Conservation (phyloP, 371 early-diverging fungal species). For the Syncephalastrum monosporum region DNA sequence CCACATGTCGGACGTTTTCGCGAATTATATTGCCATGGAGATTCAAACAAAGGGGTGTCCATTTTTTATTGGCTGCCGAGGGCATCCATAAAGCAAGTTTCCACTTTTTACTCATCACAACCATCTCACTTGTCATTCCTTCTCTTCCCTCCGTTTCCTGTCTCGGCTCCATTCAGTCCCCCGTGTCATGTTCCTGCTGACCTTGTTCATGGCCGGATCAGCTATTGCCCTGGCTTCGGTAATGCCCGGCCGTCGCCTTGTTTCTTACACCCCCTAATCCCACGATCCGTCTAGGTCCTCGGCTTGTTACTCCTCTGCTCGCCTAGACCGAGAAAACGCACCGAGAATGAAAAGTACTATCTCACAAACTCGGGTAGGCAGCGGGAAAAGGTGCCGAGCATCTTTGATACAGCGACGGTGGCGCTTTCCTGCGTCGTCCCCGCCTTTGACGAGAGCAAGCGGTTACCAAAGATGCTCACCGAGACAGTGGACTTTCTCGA, state of each 20-base stretch:
- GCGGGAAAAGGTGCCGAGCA: conserved; percentile 29
- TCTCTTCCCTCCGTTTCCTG: no score
- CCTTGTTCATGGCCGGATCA: background rate
- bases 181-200: no score
- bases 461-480: conserved; percentile 82
- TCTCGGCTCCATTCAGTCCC: no score
- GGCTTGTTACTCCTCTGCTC: conserved; percentile 40
- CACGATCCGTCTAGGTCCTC: conserved; percentile 26
- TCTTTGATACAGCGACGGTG: conserved; percentile 53
- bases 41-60: no score
- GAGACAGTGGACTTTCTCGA: conserved; percentile 75
- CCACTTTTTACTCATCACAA: no score
- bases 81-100: no score
- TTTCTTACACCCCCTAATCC: background rate
- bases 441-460: conserved; percentile 87
- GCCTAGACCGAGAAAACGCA: conserved; percentile 54
- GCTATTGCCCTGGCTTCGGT: background rate
- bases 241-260: no score
- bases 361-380: conserved; percentile 30
- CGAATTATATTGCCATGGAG: no score
- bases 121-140: no score
- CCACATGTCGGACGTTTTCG: no score
- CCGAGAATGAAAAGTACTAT: conserved; percentile 57
- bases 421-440: conserved; percentile 85
- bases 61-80: no score